These are phyloP conservation scores for Sclerotinia spermophila DNA, from an alignment of 2,329 filamentous ascomycete species.

Conservation along the genomic window DNA sequence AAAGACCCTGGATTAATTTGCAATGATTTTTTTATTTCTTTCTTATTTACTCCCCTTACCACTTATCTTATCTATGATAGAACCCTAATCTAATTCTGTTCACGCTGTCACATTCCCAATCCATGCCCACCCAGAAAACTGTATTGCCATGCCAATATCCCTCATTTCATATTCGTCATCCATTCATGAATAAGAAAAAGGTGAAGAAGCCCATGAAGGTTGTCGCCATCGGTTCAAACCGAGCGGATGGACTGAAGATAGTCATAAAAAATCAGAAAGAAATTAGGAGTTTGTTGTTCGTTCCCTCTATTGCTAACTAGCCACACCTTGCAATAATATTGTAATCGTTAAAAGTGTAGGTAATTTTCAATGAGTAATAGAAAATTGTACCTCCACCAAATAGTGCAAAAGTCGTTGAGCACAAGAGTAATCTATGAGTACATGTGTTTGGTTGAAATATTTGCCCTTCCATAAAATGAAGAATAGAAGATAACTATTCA, in stretches of 20 bases:
- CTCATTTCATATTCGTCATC: slow-evolving; percentile 10
- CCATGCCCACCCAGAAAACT: slow-evolving; percentile 8
- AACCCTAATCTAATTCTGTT: slow-evolving; percentile 16
- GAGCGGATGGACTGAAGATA: neutral
- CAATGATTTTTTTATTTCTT: slow-evolving; percentile 18
- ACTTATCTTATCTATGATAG: slow-evolving; percentile 18
- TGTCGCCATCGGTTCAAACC: neutral
- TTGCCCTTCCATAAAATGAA: slow-evolving; percentile 21
- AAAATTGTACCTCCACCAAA: slow-evolving; percentile 11
- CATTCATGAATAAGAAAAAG: neutral
- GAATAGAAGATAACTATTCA: slow-evolving; percentile 27
- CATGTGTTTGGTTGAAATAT: slow-evolving; percentile 27
- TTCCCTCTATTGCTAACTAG: slow-evolving; percentile 8
- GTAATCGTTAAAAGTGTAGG: neutral
- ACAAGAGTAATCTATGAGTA: slow-evolving; percentile 34
- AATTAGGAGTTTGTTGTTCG: neutral
- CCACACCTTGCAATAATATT: slow-evolving; percentile 16
- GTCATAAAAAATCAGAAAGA: slow-evolving; percentile 11
- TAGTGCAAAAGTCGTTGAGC: slow-evolving; percentile 17
- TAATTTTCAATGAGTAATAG: neutral
- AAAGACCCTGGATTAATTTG: slow-evolving; percentile 6
- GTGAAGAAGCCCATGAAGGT: neutral
- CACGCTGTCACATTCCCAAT: slow-evolving; percentile 11
- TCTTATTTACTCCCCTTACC: slow-evolving; percentile 13
- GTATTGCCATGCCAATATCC: slow-evolving; percentile 10